Evolutionary conservation across 75 land plant genomes (phyloP), one percentile per base, ranked within the genome.

Genomic region (Cunninghamia lanceolata): DNA sequence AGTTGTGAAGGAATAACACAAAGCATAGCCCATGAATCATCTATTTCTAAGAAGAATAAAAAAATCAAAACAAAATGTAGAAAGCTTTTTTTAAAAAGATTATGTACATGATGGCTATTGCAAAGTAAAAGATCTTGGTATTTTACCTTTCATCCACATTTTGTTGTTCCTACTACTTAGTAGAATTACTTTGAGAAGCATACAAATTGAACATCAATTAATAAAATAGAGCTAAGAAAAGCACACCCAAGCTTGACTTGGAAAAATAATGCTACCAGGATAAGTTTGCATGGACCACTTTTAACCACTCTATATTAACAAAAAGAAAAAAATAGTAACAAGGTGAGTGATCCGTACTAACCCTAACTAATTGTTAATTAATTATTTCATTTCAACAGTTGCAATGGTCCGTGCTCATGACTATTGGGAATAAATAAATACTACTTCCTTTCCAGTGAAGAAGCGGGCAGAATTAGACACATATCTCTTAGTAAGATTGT

Each of bases 1-100:
- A 95, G 85, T 87, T 97, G 99, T 42, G 97, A 93, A 82, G 99
- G 94, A 68, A 97, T 52, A 47, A 97, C 92, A 88, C 97, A 95
- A 45, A 97, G 85, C 35, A 88, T 86, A 47, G 92, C 96, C 86
- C 92, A 96, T 46, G 89, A 17, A 16, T 42, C 52, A 90, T 85
- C 88, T 56, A 94, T 88, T 97, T 97, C 90, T 88, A 63, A 28
- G 54, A 82, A 32, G 38, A 83, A 82, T 3, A 83, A 86, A 70
- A 40, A 25, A 19, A 56, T 30, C 50, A 83, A 47, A n/a, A 28
- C 19, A 71, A 34, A 71, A 2, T 34, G n/a, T 9, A 32, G 34
- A 71, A 71, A 0, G 68, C 68, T 28, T 30, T 71, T 71, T 30
- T 71, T 1, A 19, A 63, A 19, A 63, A 63, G 13, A 68, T 28